These are phyloP conservation scores for Micromonas commoda DNA, from an alignment of 139 green algal species.

Conservation along the genomic window DNA sequence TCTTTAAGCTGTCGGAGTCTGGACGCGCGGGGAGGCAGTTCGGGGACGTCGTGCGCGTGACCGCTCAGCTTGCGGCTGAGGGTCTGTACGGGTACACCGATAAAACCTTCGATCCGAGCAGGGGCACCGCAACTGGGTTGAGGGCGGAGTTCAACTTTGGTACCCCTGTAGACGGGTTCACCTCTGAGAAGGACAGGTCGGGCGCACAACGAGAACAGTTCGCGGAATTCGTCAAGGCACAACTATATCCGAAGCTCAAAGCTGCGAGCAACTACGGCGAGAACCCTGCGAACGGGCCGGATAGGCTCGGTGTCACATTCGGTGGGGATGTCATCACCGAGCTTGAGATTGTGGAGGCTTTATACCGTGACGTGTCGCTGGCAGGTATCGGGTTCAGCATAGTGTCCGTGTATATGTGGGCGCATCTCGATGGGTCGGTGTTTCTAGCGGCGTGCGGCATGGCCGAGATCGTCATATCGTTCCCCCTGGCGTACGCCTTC, in stretches of 20 bases:
- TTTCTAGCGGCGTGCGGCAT: constrained; percentile 35
- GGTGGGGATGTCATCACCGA: constrained; percentile 22
- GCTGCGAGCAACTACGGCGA: no score
- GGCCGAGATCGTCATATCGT: constrained; percentile 35
- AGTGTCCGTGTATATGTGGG: constrained; percentile 35
- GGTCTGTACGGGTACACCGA: constrained; percentile 24
- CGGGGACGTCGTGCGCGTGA: background rate
- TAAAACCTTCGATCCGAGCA: background rate
- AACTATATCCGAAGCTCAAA: constrained; percentile 22
- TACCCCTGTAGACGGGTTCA: no score
- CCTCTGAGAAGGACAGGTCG: no score
- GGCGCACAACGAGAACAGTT: background rate
- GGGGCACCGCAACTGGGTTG: background rate
- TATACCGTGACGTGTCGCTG: constrained; percentile 39
- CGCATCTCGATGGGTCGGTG: constrained; percentile 39
- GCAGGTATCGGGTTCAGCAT: constrained; percentile 25
- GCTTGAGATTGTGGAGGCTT: constrained; percentile 20
- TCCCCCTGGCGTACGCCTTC: constrained; percentile 34
- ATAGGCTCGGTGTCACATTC: constrained; percentile 16
- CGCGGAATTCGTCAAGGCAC: background rate
- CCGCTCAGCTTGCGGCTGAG: background rate
- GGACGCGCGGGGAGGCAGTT: no score
- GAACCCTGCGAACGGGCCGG: constrained; percentile 1
- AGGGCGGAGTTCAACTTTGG: background rate
- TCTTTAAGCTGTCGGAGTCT: background rate